Conservation (phyloP, 1,284 basidiomycete genomes). For the Ustilago tritici region DNA sequence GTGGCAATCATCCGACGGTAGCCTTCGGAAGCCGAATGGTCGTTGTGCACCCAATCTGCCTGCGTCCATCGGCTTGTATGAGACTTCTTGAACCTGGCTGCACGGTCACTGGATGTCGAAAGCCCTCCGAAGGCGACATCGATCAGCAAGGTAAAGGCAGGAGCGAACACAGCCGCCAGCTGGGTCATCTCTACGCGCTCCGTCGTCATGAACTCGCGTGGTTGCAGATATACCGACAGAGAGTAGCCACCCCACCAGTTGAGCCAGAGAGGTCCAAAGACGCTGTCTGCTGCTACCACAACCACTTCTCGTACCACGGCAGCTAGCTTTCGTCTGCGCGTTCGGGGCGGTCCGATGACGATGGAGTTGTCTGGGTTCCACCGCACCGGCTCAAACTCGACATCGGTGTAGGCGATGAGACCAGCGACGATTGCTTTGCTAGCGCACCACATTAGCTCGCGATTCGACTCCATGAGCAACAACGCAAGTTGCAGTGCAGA, state of each 20-base stretch:
- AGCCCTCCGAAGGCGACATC: slow-evolving; percentile 23
- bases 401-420: slow-evolving; percentile 41
- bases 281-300: slow-evolving; percentile 21
- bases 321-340: slow-evolving; percentile 9
- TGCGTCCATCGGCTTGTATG: slow-evolving; percentile 34
- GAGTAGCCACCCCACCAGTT: slow-evolving; percentile 54
- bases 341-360: slow-evolving; percentile 32
- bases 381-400: slow-evolving; percentile 31
- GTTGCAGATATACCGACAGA: slow-evolving; percentile 32
- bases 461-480: slow-evolving; percentile 30
- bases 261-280: slow-evolving; percentile 42
- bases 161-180: slow-evolving; percentile 42
- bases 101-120: slow-evolving; percentile 26
- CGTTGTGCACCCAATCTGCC: slow-evolving; percentile 50
- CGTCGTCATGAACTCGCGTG: slow-evolving; percentile 37
- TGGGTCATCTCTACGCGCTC: slow-evolving; percentile 46
- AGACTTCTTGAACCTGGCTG: slow-evolving; percentile 22
- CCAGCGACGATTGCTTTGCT: slow-evolving; percentile 33
- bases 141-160: slow-evolving; percentile 33
- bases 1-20: slow-evolving; percentile 43
- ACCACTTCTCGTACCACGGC: slow-evolving; percentile 31
- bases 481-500: slow-evolving; percentile 41
- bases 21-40: slow-evolving; percentile 43
- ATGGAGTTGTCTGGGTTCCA: slow-evolving; percentile 38
- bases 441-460: slow-evolving; percentile 41